phyloP scores from a whole-genome alignment of 148 eudicot genomes.

The Camellia granthamiana region DNA sequence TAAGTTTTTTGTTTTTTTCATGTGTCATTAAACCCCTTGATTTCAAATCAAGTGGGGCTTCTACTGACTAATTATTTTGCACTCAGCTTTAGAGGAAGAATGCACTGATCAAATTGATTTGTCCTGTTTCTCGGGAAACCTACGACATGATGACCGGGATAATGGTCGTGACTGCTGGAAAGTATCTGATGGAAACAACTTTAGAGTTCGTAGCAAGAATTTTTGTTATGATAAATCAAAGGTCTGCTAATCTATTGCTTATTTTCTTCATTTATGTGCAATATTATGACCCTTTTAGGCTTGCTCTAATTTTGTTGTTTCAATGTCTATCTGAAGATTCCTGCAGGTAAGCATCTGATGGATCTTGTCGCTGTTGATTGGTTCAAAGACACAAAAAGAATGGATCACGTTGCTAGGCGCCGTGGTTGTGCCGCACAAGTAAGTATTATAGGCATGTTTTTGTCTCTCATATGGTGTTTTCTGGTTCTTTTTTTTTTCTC shows the following conservation, averaged over 20 bases:
- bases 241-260: constrained; percentile 25
- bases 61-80: constrained; percentile 25
- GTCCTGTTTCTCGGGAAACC: constrained; percentile 79
- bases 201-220: constrained; percentile 83
- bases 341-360: constrained; percentile 88
- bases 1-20: background rate
- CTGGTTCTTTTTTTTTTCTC: background rate
- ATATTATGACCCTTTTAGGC: background rate
- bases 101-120: constrained; percentile 60
- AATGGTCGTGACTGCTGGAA: constrained; percentile 90
- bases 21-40: background rate
- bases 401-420: constrained; percentile 96
- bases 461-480: background rate
- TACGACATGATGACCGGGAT: constrained; percentile 71
- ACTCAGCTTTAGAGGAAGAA: constrained; percentile 67
- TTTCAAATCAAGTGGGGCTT: constrained; percentile 15
- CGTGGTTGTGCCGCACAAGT: constrained; percentile 93
- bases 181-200: constrained; percentile 86
- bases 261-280: constrained; percentile 9
- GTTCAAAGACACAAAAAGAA: constrained; percentile 86
- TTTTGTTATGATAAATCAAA: constrained; percentile 79
- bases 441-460: constrained; percentile 26
- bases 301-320: constrained; percentile 21
- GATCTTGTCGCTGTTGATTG: constrained; percentile 98
- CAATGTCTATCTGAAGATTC: constrained; percentile 34